These are phyloP conservation scores for Rhizopogon salebrosus DNA, from an alignment of 768 basidiomycete genomes.

Conservation along the genomic window DNA sequence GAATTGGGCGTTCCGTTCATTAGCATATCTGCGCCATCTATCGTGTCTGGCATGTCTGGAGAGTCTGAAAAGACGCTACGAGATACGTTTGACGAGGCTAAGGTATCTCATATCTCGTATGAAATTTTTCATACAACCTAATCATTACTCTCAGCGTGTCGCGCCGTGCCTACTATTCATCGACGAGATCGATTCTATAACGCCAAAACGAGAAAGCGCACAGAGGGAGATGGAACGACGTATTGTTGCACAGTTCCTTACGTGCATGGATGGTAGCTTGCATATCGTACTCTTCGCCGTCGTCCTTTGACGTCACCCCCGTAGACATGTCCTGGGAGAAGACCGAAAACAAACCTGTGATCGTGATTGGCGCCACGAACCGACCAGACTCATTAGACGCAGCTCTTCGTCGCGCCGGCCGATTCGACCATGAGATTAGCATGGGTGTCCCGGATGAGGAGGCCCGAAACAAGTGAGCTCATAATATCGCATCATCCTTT, in stretches of 20 bases:
- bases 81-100: conserved; percentile 97
- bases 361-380: conserved; percentile 96
- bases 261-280: conserved; percentile 92
- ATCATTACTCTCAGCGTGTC: conserved; percentile 47
- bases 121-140: neutral
- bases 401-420: conserved; percentile 85
- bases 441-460: conserved; percentile 96
- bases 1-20: conserved; percentile 93
- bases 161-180: conserved; percentile 95
- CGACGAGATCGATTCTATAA: conserved; percentile 97
- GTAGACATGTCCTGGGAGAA: conserved; percentile 96
- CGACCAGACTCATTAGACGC: conserved; percentile 93
- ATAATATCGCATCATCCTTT: neutral
- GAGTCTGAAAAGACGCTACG: conserved; percentile 96
- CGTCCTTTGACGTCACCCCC: neutral
- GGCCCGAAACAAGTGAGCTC: conserved; percentile 77
- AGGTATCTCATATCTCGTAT: conserved; percentile 40
- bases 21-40: conserved; percentile 88
- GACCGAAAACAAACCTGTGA: conserved; percentile 85
- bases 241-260: conserved; percentile 95
- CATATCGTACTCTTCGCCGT: neutral
- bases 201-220: conserved; percentile 95
- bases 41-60: conserved; percentile 97
- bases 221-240: conserved; percentile 98
- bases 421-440: conserved; percentile 97